Percentiles rank a stretch among this genome's conserved stretches.
Conservation (phyloP, 2,329 filamentous ascomycete genomes). For the Fonsecaea multimorphosa region DNA sequence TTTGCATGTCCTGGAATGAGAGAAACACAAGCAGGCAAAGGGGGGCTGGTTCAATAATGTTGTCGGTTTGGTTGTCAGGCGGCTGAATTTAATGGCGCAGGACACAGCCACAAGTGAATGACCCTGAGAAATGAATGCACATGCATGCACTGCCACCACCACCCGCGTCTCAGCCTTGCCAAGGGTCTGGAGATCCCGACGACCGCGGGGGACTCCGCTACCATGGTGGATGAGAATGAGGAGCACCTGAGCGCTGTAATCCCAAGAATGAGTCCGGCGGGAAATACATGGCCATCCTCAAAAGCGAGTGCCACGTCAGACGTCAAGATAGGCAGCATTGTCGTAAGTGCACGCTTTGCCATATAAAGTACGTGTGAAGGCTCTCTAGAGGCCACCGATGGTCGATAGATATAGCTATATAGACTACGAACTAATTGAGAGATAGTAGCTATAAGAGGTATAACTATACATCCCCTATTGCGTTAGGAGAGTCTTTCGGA, state of each 20-base stretch:
- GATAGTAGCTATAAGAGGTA: no score
- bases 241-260: not conserved
- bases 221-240: not conserved
- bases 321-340: not conserved
- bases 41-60: conserved; percentile 9
- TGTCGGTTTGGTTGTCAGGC: conserved; percentile 15
- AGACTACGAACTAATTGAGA: no score
- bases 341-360: not conserved
- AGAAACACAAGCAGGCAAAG: not conserved
- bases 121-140: not conserved
- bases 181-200: not conserved
- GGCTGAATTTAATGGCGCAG: conserved; percentile 19
- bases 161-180: conserved; percentile 10
- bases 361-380: not conserved
- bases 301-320: not conserved
- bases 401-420: no score
- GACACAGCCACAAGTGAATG: conserved; percentile 16
- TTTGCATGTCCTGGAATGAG: not conserved
- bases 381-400: no score
- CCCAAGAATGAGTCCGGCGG: not conserved
- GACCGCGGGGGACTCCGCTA: not conserved
- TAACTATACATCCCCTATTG: no score
- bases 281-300: not conserved
- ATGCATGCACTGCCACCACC: conserved; percentile 8
- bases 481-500: no score